A percentile compares a stretch with the other conserved stretches of the same genome.
These are phyloP conservation scores for Pisolithus orientalis DNA, from an alignment of 768 basidiomycete species.

Conservation along the genomic window DNA sequence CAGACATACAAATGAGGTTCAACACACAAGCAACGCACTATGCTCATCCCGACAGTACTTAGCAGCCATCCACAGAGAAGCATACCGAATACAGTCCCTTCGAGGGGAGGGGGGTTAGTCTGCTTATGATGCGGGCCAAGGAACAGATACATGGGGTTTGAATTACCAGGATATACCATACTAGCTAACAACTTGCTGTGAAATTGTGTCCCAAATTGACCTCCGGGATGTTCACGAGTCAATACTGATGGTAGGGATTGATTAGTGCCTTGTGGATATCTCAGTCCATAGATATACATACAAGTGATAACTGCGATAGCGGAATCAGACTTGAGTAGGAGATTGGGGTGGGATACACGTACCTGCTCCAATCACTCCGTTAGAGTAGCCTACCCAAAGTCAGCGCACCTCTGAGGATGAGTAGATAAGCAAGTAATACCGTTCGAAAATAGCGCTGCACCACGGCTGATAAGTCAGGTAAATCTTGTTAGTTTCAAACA, in stretches of 20 bases:
- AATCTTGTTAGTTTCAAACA: too few species aligned
- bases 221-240: conserved; percentile 59
- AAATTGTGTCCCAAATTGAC: conserved; percentile 42
- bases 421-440: conserved; percentile 34
- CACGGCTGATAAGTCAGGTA: conserved; percentile 45
- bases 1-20: not conserved
- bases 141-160: conserved; percentile 55
- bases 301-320: conserved; percentile 24
- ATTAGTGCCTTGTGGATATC: not conserved
- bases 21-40: conserved; percentile 41
- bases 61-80: conserved; percentile 74
- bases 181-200: conserved; percentile 61
- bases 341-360: conserved; percentile 22
- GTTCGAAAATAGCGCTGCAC: conserved; percentile 85
- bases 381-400: conserved; percentile 59
- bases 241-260: conserved; percentile 43
- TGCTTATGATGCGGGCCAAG: conserved; percentile 59
- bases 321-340: not conserved
- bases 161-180: conserved; percentile 74
- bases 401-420: conserved; percentile 3
- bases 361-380: conserved; percentile 75
- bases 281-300: conserved; percentile 24
- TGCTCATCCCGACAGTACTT: conserved; percentile 84
- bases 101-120: conserved; percentile 47
- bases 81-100: conserved; percentile 87